phyloP scores from a whole-genome alignment of 352 stramenopile genomes.

The Globisporangium orthogonon region DNA sequence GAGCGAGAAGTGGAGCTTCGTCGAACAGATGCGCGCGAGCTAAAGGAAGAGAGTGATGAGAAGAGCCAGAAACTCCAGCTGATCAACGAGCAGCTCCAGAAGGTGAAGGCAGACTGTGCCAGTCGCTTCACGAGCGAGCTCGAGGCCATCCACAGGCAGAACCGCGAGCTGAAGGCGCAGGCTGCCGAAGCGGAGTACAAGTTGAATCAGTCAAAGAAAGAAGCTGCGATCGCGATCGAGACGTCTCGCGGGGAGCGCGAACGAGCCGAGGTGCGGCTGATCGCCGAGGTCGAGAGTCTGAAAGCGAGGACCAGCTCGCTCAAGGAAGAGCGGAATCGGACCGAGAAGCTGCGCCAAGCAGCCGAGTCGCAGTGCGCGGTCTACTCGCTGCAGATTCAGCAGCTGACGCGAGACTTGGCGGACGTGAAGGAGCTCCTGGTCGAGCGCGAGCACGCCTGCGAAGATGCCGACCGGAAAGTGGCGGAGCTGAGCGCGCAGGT shows the following conservation, averaged over 20 bases:
- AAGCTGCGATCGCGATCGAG: slow-evolving; percentile 26
- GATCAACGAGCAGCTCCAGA: slow-evolving; percentile 68
- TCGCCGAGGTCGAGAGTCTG: slow-evolving; percentile 57
- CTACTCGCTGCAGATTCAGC: slow-evolving; percentile 43
- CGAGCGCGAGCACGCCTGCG: slow-evolving; percentile 56
- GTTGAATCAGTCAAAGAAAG: slow-evolving; percentile 33
- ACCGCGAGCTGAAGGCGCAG: slow-evolving; percentile 51
- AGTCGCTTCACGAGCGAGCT: slow-evolving; percentile 45
- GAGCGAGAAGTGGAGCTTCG: slow-evolving; percentile 61
- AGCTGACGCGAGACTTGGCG: slow-evolving; percentile 41
- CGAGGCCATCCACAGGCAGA: slow-evolving; percentile 47
- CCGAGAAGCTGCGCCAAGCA: slow-evolving; percentile 44
- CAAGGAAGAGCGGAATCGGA: slow-evolving; percentile 54
- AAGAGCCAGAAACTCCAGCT: slow-evolving; percentile 54
- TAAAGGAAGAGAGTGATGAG: slow-evolving; percentile 57
- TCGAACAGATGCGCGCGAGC: slow-evolving; percentile 43
- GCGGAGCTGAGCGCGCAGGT: slow-evolving; percentile 61
- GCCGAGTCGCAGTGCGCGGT: slow-evolving; percentile 37
- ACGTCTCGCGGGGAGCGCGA: slow-evolving; percentile 36
- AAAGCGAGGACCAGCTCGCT: slow-evolving; percentile 37
- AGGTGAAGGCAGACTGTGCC: slow-evolving; percentile 62
- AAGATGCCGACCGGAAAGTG: slow-evolving; percentile 65
- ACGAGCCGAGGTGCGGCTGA: slow-evolving; percentile 39
- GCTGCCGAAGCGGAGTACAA: slow-evolving; percentile 48
- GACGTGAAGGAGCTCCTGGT: slow-evolving; percentile 48